A percentile compares a stretch with the other conserved stretches of the same genome.
phyloP scores from a whole-genome alignment of 805 yeast species.

The Sungouiella thailandica region DNA sequence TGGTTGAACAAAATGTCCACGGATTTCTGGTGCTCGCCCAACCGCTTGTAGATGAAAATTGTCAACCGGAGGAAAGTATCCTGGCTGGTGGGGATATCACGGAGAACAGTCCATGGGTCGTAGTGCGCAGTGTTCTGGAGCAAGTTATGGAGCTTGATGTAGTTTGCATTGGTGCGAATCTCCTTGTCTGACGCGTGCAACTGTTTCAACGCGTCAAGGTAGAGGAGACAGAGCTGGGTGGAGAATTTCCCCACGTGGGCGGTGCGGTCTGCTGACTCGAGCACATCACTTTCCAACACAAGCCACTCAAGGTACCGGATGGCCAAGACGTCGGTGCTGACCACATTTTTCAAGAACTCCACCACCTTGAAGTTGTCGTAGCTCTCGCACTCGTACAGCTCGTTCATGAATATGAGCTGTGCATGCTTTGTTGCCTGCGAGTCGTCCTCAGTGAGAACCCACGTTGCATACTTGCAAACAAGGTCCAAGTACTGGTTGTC shows the following conservation, averaged over 20 bases:
- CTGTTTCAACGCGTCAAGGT: slow-evolving; percentile 22
- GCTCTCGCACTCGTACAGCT: slow-evolving; percentile 54
- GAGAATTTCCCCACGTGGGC: slow-evolving; percentile 23
- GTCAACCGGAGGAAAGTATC: slow-evolving; percentile 39
- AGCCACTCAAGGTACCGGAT: slow-evolving; percentile 45
- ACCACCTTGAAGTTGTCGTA: slow-evolving; percentile 52
- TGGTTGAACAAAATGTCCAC: slow-evolving; percentile 57
- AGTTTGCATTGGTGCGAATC: slow-evolving; percentile 14
- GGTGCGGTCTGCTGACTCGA: slow-evolving; percentile 13
- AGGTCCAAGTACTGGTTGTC: slow-evolving; percentile 44
- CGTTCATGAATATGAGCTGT: slow-evolving; percentile 56
- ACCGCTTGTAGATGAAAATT: slow-evolving; percentile 52
- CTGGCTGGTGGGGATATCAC: slow-evolving; percentile 28
- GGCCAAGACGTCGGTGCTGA: slow-evolving; percentile 20
- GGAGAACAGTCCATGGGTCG: slow-evolving; percentile 33
- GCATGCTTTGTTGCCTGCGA: slow-evolving; percentile 19
- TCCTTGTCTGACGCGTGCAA: slow-evolving; percentile 6
- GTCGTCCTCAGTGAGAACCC: slow-evolving; percentile 39
- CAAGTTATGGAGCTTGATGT: slow-evolving; percentile 29
- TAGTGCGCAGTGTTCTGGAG: slow-evolving; percentile 28
- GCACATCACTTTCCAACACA: slow-evolving; percentile 30
- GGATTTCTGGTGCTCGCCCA: slow-evolving; percentile 59
- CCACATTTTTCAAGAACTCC: slow-evolving; percentile 37
- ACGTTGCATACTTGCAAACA: slow-evolving; percentile 51
- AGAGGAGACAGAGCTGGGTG: slow-evolving; percentile 31